These are phyloP conservation scores for Nyctanthes arbortristis DNA, from an alignment of 257 asterid genomes.

Conservation along the genomic window DNA sequence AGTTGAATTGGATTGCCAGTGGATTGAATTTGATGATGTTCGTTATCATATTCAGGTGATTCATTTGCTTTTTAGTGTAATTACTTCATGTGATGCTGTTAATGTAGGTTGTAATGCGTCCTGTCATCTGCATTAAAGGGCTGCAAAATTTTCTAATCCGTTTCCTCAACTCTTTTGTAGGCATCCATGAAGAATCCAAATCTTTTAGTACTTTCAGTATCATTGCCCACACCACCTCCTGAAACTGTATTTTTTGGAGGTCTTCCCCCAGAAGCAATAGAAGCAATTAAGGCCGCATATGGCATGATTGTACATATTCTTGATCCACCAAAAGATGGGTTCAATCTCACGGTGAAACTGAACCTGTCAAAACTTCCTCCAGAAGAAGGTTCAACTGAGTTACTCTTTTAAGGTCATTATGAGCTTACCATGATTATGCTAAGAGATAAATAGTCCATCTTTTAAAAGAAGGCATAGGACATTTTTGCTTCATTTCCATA, in stretches of 20 bases:
- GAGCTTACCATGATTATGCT: slow-evolving; percentile 45
- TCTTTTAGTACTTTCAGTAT: slow-evolving; percentile 64
- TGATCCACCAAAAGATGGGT: slow-evolving; percentile 98
- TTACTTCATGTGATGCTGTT: slow-evolving; percentile 9
- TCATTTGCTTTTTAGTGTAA: slow-evolving; percentile 5
- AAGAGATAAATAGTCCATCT: slow-evolving; percentile 23
- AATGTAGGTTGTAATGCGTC: slow-evolving; percentile 1
- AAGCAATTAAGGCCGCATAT: slow-evolving; percentile 86
- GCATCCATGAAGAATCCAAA: slow-evolving; percentile 81
- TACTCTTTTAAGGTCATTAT: slow-evolving; percentile 58
- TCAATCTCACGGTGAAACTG: slow-evolving; percentile 85
- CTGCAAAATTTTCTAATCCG: slow-evolving; percentile 5
- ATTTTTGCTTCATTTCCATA: slow-evolving; percentile 1
- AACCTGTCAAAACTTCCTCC: slow-evolving; percentile 94
- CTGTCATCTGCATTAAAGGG: slow-evolving; percentile 2
- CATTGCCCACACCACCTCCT: slow-evolving; percentile 87
- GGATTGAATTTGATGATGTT: slow-evolving; percentile 91
- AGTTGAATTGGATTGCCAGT: slow-evolving; percentile 85
- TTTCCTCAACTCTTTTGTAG: slow-evolving; percentile 39
- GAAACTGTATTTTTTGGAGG: slow-evolving; percentile 84
- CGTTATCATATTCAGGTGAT: slow-evolving; percentile 93
- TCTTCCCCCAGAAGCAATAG: slow-evolving; percentile 91
- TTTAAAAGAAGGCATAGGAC: slow-evolving; percentile 14
- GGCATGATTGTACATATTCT: slow-evolving; percentile 85
- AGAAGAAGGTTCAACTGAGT: slow-evolving; percentile 90